A percentile compares a stretch with the other conserved stretches of the same genome.
Conservation (phyloP, 257 asterid species). For the Solanum sejunctum region DNA sequence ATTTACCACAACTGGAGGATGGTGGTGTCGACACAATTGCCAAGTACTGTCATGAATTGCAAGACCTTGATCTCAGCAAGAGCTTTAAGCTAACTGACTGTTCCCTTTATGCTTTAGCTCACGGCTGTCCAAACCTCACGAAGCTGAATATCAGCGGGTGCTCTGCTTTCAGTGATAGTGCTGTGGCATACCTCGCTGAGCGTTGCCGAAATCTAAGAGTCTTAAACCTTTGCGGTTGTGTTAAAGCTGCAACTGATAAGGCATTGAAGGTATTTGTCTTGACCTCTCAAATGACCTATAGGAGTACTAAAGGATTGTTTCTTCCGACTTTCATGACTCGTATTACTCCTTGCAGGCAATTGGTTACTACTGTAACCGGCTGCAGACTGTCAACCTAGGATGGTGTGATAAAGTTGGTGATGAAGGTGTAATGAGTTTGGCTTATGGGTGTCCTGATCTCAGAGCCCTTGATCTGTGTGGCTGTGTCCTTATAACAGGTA, state of each 20-base stretch:
- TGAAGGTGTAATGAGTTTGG: conserved; percentile 88
- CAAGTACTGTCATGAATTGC: conserved; percentile 54
- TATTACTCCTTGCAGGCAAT: conserved; percentile 44
- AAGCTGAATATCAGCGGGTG: conserved; percentile 92
- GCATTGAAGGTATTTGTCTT: conserved; percentile 55
- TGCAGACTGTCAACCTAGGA: conserved; percentile 78
- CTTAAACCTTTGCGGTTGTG: conserved; percentile 91
- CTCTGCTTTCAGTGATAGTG: conserved; percentile 64
- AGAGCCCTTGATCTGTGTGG: conserved; percentile 84
- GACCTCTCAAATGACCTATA: not conserved
- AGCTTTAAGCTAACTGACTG: conserved; percentile 72
- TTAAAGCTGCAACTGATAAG: conserved; percentile 70
- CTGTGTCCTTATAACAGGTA: conserved; percentile 91
- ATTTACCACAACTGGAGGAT: conserved; percentile 70
- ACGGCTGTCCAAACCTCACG: conserved; percentile 60
- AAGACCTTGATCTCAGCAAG: conserved; percentile 87
- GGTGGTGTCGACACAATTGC: conserved; percentile 62
- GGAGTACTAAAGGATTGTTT: not conserved
- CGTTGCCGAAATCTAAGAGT: conserved; percentile 52
- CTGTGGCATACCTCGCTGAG: conserved; percentile 63
- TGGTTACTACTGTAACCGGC: conserved; percentile 65
- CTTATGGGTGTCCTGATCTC: conserved; percentile 91
- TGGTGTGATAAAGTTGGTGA: conserved; percentile 95
- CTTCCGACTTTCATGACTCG: not conserved
- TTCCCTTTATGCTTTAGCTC: conserved; percentile 70